These are phyloP conservation scores for Fusarium mundagurra DNA, from an alignment of 2,329 filamentous ascomycete genomes.

Conservation along the genomic window DNA sequence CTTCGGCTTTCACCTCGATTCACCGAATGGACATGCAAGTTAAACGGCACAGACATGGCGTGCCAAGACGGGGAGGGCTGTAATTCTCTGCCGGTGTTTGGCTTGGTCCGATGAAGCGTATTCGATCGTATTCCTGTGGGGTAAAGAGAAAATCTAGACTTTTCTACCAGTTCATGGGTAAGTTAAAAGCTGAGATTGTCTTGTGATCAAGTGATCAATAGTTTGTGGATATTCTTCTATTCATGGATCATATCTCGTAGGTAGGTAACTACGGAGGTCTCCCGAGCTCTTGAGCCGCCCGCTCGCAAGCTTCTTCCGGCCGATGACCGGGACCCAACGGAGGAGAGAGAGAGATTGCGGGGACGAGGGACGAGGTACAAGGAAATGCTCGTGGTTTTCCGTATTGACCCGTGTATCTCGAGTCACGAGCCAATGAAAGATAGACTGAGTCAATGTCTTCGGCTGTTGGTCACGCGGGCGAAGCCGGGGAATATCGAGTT, in stretches of 20 bases:
- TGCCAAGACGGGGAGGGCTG: constrained; percentile 18
- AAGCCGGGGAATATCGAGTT: constrained; percentile 39
- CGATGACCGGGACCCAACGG: constrained; percentile 29
- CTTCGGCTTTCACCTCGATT: constrained; percentile 25
- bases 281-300: constrained; percentile 24
- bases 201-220: constrained; percentile 22
- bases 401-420: neutral
- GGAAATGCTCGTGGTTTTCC: neutral
- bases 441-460: neutral
- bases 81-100: constrained; percentile 6
- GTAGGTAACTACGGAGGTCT: constrained; percentile 28
- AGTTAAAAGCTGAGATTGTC: neutral
- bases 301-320: constrained; percentile 6
- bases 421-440: constrained; percentile 8
- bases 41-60: neutral
- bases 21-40: constrained; percentile 13
- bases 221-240: constrained; percentile 5
- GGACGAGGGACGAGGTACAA: neutral
- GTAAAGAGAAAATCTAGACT: neutral
- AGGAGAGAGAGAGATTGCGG: constrained; percentile 9
- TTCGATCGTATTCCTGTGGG: constrained; percentile 10
- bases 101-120: constrained; percentile 10
- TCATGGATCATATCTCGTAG: neutral
- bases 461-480: constrained; percentile 34
- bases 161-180: neutral